phyloP scores from a whole-genome alignment of 768 basidiomycete genomes.

The Boletus fagicola region DNA sequence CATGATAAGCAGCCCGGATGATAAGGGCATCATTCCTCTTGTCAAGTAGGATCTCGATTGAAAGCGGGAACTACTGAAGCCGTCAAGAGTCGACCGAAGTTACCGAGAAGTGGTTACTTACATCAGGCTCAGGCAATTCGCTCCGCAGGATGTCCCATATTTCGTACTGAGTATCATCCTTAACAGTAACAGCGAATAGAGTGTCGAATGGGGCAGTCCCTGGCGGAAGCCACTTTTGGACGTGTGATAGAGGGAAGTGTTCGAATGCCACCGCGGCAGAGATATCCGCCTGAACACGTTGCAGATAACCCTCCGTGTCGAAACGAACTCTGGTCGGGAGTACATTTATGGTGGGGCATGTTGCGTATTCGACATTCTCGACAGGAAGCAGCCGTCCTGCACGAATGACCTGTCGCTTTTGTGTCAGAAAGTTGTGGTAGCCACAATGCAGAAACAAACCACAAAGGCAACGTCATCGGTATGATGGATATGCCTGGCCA shows the following conservation, averaged over 20 bases:
- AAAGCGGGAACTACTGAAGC: conserved; percentile 21
- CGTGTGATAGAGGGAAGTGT: conserved; percentile 29
- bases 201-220: conserved; percentile 28
- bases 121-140: conserved; percentile 33
- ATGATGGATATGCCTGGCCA: conserved; percentile 23
- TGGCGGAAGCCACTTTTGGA: conserved; percentile 33
- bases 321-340: conserved; percentile 30
- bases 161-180: conserved; percentile 20
- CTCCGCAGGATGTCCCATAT: conserved; percentile 29
- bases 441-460: conserved; percentile 20
- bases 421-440: not conserved
- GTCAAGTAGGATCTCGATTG: conserved; percentile 28
- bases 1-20: conserved; percentile 25
- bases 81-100: not conserved
- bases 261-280: conserved; percentile 30
- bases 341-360: conserved; percentile 29
- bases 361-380: conserved; percentile 21
- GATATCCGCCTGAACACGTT: conserved; percentile 27
- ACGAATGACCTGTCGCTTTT: conserved; percentile 27
- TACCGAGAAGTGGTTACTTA: conserved; percentile 11
- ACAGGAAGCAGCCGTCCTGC: conserved; percentile 31
- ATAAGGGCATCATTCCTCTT: conserved; percentile 14
- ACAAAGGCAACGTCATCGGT: conserved; percentile 33
- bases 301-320: conserved; percentile 13
- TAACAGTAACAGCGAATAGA: conserved; percentile 31